Evolutionary conservation across 257 asterid species (phyloP), one percentile per base, ranked within the genome.

Genomic region (Parsonsia alboflavescens): DNA sequence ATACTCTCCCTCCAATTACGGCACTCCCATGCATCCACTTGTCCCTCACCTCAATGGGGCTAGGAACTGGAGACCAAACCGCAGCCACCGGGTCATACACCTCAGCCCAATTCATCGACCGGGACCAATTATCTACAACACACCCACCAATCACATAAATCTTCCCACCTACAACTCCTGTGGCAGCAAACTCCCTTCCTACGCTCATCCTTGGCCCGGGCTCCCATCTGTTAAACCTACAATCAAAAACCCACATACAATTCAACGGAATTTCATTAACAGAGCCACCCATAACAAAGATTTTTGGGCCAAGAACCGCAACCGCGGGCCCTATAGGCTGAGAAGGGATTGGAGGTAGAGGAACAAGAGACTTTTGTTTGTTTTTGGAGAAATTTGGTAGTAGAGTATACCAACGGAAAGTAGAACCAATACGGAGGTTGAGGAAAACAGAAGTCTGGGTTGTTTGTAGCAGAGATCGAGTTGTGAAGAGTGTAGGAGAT

Each of bases 1-100:
- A 94, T 9, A 94, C 67, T 54, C 48, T 92, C 22, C 78, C 79
- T 46, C 87, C 94, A 4, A 92, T 78, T 72, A 94, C 79, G 2
- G 96, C 93, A 52, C 95, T 89, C 5, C 93, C 97, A 84, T 91
- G 97, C 97, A 94, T 94, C 98, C 98, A 90, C 68, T 90, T 94
- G 54, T 87, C 93, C 91, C 94, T 89, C 61, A 89, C 79, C 81
- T 91, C 97, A 73, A 87, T 81, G 2, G 81, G 90, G 81, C 97
- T 88, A 21, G 90, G 92, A 19, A 94, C 77, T 8, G 93, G 76
- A 0, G 72, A 45, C 97, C 97, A 91, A 10, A 44, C 45, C 53
- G 85, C 93, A 0, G 79, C 74, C 64, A 56, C 49, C 19, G 93
- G 86, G 73, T 94, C 97, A 59, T 86, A 89, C 41, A 79, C 90